Evolutionary conservation across 768 basidiomycete genomes (phyloP).

Genomic region (Termitomyces eurrhizus): DNA sequence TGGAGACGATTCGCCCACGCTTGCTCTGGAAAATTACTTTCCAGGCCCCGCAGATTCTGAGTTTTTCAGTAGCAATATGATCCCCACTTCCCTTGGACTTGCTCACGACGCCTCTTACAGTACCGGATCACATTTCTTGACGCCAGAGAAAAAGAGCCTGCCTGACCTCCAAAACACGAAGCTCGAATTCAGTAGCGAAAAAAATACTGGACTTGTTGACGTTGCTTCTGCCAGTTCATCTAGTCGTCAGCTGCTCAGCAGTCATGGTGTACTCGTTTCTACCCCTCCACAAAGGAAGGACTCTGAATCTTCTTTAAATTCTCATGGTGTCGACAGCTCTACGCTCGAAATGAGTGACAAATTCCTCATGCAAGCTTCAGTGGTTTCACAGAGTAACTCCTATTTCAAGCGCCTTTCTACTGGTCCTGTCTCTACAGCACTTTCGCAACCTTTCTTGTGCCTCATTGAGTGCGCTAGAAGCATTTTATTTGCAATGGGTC

Average conservation of each 20-base stretch:
- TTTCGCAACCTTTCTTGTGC: constrained; percentile 65
- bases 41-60: constrained; percentile 58
- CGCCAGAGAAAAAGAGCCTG: constrained; percentile 72
- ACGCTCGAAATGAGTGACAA: constrained; percentile 22
- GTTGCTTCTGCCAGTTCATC: constrained; percentile 6
- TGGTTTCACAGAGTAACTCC: constrained; percentile 80
- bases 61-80: constrained; percentile 39
- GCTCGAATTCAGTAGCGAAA: constrained; percentile 29
- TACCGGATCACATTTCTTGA: constrained; percentile 31
- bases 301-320: constrained; percentile 35
- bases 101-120: constrained; percentile 50
- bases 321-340: constrained; percentile 20
- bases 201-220: constrained; percentile 22
- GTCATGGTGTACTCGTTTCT: constrained; percentile 32
- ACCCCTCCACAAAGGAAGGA: constrained; percentile 44
- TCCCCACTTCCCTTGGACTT: constrained; percentile 21
- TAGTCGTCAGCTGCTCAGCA: constrained; percentile 10
- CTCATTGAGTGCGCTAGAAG: constrained; percentile 89
- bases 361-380: constrained; percentile 38
- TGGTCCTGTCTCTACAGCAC: constrained; percentile 60
- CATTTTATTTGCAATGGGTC: constrained; percentile 87
- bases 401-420: constrained; percentile 94
- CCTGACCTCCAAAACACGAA: constrained; percentile 72
- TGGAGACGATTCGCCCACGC: constrained; percentile 39
- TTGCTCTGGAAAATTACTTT: constrained; percentile 49